Evolutionary conservation across 768 basidiomycete genomes (phyloP).

Genomic region (Suillus occidentalis): DNA sequence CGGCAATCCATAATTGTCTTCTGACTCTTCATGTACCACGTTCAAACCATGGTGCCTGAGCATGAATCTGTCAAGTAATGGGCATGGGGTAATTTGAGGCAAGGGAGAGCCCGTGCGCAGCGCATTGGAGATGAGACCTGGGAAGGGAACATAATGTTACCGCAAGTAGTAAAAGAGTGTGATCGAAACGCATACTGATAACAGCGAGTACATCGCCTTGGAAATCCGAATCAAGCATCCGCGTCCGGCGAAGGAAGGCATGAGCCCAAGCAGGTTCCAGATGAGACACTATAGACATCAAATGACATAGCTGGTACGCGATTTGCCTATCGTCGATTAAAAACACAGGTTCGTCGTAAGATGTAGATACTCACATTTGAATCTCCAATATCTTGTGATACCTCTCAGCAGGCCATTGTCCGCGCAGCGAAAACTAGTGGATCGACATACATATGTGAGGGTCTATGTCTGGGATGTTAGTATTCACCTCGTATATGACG

Average conservation of each 20-base stretch:
- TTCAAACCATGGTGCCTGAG: constrained; percentile 56
- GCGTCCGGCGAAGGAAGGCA: constrained; percentile 72
- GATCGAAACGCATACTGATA: constrained; percentile 50
- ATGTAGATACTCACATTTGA: constrained; percentile 51
- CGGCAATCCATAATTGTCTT: constrained; percentile 76
- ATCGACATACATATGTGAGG: constrained; percentile 9
- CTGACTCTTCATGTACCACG: constrained; percentile 67
- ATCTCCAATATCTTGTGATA: constrained; percentile 69
- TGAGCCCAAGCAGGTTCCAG: constrained; percentile 76
- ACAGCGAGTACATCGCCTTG: constrained; percentile 85
- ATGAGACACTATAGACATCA: constrained; percentile 70
- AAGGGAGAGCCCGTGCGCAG: constrained; percentile 72
- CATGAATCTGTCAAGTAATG: constrained; percentile 49
- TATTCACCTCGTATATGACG: constrained; percentile 62
- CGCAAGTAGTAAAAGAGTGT: not conserved
- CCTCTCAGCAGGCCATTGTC: constrained; percentile 77
- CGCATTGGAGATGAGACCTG: constrained; percentile 76
- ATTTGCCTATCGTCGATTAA: constrained; percentile 51
- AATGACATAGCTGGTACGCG: constrained; percentile 65
- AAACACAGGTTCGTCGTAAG: not conserved
- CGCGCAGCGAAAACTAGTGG: constrained; percentile 68
- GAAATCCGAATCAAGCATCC: constrained; percentile 76
- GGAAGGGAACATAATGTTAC: not conserved
- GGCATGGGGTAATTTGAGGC: constrained; percentile 86
- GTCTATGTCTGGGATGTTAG: not conserved